These are phyloP conservation scores for Collybia sp. DNA, from an alignment of 768 basidiomycete genomes.

Conservation along the genomic window DNA sequence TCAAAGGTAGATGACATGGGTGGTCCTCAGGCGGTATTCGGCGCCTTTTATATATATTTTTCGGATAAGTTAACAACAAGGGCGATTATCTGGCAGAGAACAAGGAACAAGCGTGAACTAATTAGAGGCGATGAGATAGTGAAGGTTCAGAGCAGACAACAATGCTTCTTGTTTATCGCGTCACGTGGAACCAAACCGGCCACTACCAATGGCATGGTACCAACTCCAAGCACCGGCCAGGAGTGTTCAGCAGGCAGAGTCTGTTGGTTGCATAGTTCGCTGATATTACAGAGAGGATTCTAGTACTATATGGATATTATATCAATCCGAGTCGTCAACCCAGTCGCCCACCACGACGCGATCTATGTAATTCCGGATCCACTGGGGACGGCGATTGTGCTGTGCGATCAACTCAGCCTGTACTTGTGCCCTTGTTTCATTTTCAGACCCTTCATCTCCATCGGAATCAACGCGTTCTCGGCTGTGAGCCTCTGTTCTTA, in stretches of 20 bases:
- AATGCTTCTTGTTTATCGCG: too few species aligned
- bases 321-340: conserved; percentile 59
- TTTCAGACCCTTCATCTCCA: conserved; percentile 22
- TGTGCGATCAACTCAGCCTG: conserved; percentile 42
- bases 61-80: neutral
- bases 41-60: neutral
- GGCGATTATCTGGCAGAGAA: neutral
- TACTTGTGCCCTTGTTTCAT: conserved; percentile 25
- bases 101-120: neutral
- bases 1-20: conserved; percentile 77
- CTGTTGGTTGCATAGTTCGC: conserved; percentile 15
- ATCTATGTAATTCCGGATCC: conserved; percentile 62
- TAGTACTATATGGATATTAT: conserved; percentile 15
- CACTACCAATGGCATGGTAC: too few species aligned
- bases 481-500: conserved; percentile 61
- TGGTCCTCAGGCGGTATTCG: neutral
- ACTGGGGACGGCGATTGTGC: conserved; percentile 48
- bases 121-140: too few species aligned
- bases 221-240: too few species aligned
- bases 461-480: conserved; percentile 22
- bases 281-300: conserved; percentile 36
- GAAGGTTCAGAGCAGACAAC: too few species aligned
- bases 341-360: conserved; percentile 63
- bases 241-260: neutral
- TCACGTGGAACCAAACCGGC: too few species aligned